Evolutionary conservation across 1,284 basidiomycete species (phyloP), one percentile per base, ranked within the genome.

Genomic region (Apiotrichum veenhuisii): DNA sequence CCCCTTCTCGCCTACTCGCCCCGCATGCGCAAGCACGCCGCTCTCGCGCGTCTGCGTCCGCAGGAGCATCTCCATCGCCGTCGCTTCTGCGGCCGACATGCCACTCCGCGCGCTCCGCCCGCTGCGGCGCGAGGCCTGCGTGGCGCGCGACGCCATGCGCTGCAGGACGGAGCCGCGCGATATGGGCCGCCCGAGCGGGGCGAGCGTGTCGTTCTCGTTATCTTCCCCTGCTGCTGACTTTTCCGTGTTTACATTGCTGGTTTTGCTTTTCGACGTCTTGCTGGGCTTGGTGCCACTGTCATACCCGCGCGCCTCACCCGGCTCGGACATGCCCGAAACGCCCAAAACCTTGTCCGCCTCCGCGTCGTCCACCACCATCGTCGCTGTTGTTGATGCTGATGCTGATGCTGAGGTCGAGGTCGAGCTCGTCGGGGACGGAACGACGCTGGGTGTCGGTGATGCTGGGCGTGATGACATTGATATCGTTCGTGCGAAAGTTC

Each of bases 1-100:
- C 43, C 3, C 43, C 43, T 26, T 44, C 43, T 27, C 26, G 3
- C 3, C 23, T 10, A 20, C 10, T 7, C 15, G 17, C 22, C 18
- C 34, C 25, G 7, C 3, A 22, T 41, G 38, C 11, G n/a, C 26
- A n/a, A 45, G n/a, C 18, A 38, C 26, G 11, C 56, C 56, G 25
- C 41, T 44, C 42, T 54, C 51, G 11, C 55, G 30, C 15, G 57
- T 51, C 20, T 37, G 36, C 2, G 40, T 27, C 17, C 56, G 57
- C 22, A 58, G 52, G 42, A 51, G 38, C 38, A 58, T 47, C 43
- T 58, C 57, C 15, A 50, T 15, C 56, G 52, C 45, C 33, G 45
- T 53, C 12, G 30, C 43, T 33, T 41, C 37, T 12, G 33, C 34
- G 20, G 33, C 46, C n/a, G 30, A 30, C 30, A 30, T 7, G 30